Percentiles rank a stretch among this genome's conserved stretches.
phyloP scores from a whole-genome alignment of 495 filamentous ascomycete genomes.

The Pyronema domesticum region DNA sequence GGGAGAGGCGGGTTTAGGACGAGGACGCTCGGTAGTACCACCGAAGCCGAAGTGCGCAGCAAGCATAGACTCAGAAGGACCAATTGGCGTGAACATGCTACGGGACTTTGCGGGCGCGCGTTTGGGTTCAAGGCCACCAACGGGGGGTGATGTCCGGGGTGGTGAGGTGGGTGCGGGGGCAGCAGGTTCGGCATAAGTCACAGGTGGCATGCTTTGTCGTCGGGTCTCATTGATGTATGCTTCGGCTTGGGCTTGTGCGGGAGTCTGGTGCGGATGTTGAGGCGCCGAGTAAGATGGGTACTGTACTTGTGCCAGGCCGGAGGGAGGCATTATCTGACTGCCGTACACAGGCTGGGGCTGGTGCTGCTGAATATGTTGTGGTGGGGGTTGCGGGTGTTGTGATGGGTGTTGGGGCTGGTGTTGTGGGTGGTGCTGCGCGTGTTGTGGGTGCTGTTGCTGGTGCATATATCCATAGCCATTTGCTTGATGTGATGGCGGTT shows the following conservation, averaged over 20 bases:
- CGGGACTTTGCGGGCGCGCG: constrained; percentile 64
- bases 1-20: constrained; percentile 36
- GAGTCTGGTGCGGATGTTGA: constrained; percentile 26
- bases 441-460: constrained; percentile 28
- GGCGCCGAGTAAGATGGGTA: constrained; percentile 25
- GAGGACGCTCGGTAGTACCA: constrained; percentile 26
- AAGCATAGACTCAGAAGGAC: constrained; percentile 75
- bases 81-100: constrained; percentile 94
- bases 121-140: constrained; percentile 35
- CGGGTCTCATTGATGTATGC: constrained; percentile 18
- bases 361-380: constrained; percentile 25
- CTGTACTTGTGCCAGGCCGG: neutral
- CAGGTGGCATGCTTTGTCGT: constrained; percentile 23
- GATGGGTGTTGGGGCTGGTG: constrained; percentile 27
- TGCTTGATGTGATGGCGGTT: constrained; percentile 34
- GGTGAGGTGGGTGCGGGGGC: neutral
- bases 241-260: constrained; percentile 25
- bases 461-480: constrained; percentile 40
- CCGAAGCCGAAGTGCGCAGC: constrained; percentile 59
- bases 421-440: constrained; percentile 25
- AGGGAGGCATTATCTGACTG: neutral
- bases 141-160: neutral
- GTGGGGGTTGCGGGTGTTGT: constrained; percentile 24
- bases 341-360: constrained; percentile 22
- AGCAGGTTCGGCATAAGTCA: constrained; percentile 2